Conservation (phyloP, 2,329 filamentous ascomycete species). For the Sporothrix phasma region DNA sequence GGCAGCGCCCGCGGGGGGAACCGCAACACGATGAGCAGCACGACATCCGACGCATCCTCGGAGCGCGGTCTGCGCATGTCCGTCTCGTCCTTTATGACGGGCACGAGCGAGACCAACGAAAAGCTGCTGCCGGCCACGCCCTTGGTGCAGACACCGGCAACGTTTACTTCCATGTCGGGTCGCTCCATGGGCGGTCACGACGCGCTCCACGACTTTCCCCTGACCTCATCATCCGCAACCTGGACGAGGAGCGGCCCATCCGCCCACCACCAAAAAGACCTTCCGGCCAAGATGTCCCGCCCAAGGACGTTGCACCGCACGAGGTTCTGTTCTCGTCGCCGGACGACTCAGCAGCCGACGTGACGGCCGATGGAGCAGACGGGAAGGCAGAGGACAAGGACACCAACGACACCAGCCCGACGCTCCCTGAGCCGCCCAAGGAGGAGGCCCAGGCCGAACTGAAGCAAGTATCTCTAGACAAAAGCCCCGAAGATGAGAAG, state of each 20-base stretch:
- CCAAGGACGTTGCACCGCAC: neutral
- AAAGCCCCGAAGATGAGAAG: neutral
- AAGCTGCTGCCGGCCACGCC: neutral
- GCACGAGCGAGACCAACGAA: constrained; percentile 12
- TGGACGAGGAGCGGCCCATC: constrained; percentile 14
- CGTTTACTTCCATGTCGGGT: neutral
- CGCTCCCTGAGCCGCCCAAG: neutral
- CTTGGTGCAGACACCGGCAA: neutral
- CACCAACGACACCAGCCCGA: neutral
- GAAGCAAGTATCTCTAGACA: neutral
- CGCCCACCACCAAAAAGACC: neutral
- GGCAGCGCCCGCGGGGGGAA: constrained; percentile 13
- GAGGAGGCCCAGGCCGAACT: neutral
- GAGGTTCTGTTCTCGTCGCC: neutral
- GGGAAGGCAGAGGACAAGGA: neutral
- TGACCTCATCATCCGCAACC: constrained; percentile 16
- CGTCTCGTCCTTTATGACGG: constrained; percentile 17
- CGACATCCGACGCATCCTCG: constrained; percentile 17
- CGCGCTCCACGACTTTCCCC: constrained; percentile 10
- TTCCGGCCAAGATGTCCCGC: no score
- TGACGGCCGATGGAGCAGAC: neutral
- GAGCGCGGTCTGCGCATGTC: constrained; percentile 17
- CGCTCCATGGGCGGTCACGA: neutral
- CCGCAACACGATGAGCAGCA: constrained; percentile 22
- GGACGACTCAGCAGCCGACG: neutral